Conservation (phyloP, 208 protist species). For the Polymyxa betae region DNA sequence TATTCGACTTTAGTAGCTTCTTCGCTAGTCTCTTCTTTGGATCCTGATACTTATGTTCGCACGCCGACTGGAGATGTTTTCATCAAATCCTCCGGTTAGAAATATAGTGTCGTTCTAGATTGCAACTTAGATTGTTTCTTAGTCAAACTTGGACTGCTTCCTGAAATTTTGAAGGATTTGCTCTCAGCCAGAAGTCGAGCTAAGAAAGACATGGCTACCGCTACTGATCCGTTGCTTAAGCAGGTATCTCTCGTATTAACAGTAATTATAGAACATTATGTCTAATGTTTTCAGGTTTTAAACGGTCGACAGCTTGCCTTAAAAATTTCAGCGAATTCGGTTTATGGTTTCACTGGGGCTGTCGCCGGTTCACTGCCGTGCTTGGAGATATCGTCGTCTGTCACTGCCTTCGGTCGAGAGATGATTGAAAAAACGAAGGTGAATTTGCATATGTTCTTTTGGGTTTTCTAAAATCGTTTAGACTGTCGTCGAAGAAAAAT, state of each 20-base stretch:
- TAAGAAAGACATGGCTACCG: conserved; percentile 79
- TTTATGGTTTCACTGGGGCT: conserved; percentile 99
- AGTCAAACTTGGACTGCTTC: conserved; percentile 55
- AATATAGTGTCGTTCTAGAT: neutral
- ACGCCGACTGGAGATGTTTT: conserved; percentile 77
- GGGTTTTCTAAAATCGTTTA: neutral
- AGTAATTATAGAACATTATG: neutral
- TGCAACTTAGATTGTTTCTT: neutral
- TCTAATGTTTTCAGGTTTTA: conserved; percentile 78
- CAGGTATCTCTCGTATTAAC: conserved; percentile 35
- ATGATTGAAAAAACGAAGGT: conserved; percentile 96
- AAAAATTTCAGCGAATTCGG: conserved; percentile 96
- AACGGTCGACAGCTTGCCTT: conserved; percentile 96
- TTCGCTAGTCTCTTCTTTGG: conserved; percentile 58
- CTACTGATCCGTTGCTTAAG: conserved; percentile 51
- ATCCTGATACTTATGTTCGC: conserved; percentile 64
- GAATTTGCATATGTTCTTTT: conserved; percentile 34
- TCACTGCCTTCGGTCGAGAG: conserved; percentile 95
- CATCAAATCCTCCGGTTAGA: conserved; percentile 70
- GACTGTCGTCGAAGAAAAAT: conserved; percentile 82
- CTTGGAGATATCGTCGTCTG: conserved; percentile 89
- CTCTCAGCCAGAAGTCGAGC: conserved; percentile 83
- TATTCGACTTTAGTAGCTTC: conserved; percentile 87
- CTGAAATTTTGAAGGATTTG: conserved; percentile 74
- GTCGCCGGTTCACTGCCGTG: conserved; percentile 98